A percentile compares a stretch with the other conserved stretches of the same genome.
Evolutionary conservation across 2,329 filamentous ascomycete species (phyloP).

Genomic region (Ophiosphaerella herpotricha): DNA sequence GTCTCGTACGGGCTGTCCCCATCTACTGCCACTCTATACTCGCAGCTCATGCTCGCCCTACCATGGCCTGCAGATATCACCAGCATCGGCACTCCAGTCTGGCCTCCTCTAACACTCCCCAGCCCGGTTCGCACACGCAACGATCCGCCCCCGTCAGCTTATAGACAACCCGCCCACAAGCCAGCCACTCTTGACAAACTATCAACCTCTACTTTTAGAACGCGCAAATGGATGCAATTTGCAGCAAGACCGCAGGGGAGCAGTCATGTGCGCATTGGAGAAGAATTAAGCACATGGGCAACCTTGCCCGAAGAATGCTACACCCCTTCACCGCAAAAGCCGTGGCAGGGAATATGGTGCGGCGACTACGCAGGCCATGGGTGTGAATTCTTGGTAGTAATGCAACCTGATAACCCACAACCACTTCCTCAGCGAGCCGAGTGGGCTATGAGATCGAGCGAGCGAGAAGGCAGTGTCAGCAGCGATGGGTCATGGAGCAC

Average conservation of each 20-base stretch:
- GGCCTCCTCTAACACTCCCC: slow-evolving; percentile 77
- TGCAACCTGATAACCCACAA: slow-evolving; percentile 67
- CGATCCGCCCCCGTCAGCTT: slow-evolving; percentile 49
- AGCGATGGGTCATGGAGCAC: slow-evolving; percentile 40
- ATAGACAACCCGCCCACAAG: slow-evolving; percentile 51
- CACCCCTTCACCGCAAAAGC: slow-evolving; percentile 77
- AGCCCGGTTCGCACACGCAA: slow-evolving; percentile 62
- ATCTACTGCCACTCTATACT: slow-evolving; percentile 56
- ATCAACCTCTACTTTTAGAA: slow-evolving; percentile 71
- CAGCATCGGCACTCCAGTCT: slow-evolving; percentile 56
- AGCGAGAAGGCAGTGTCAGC: slow-evolving; percentile 34
- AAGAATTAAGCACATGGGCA: slow-evolving; percentile 66
- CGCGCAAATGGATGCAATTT: slow-evolving; percentile 78
- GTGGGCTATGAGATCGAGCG: slow-evolving; percentile 30
- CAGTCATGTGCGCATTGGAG: slow-evolving; percentile 51
- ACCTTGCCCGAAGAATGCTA: slow-evolving; percentile 78
- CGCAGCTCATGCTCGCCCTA: slow-evolving; percentile 70
- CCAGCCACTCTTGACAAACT: slow-evolving; percentile 63
- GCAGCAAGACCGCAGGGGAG: slow-evolving; percentile 32
- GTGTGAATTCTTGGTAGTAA: slow-evolving; percentile 82
- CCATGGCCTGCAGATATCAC: slow-evolving; percentile 51
- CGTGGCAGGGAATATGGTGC: slow-evolving; percentile 89
- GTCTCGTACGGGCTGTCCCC: slow-evolving; percentile 28
- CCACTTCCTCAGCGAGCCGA: slow-evolving; percentile 47
- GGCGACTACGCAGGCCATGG: slow-evolving; percentile 89